Evolutionary conservation across 2,329 filamentous ascomycete species (phyloP).

Genomic region (Colletotrichum falcatum): DNA sequence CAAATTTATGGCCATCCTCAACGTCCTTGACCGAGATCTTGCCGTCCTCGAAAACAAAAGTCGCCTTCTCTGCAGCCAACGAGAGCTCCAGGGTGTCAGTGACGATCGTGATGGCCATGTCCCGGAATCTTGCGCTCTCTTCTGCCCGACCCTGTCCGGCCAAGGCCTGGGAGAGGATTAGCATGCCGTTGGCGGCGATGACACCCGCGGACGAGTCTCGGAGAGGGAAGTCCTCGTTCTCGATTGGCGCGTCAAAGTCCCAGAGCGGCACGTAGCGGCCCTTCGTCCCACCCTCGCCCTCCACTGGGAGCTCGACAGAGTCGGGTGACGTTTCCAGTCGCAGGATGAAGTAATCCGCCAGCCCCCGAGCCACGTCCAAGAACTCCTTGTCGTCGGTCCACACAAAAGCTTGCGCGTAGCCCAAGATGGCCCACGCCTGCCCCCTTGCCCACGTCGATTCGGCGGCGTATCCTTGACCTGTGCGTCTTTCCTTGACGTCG

Average conservation of each 20-base stretch:
- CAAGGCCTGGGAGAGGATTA: slow-evolving; percentile 53
- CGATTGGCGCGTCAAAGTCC: slow-evolving; percentile 63
- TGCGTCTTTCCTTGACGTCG: slow-evolving; percentile 56
- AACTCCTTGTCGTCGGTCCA: slow-evolving; percentile 61
- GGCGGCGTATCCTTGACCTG: slow-evolving; percentile 61
- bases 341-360: slow-evolving; percentile 63
- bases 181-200: slow-evolving; percentile 57
- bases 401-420: slow-evolving; percentile 61
- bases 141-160: slow-evolving; percentile 31
- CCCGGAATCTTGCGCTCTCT: slow-evolving; percentile 44
- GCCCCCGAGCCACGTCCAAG: slow-evolving; percentile 56
- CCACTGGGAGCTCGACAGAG: slow-evolving; percentile 47
- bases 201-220: slow-evolving; percentile 54
- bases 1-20: slow-evolving; percentile 44
- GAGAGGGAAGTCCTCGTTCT: slow-evolving; percentile 46
- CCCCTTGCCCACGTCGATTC: slow-evolving; percentile 64
- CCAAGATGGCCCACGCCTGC: slow-evolving; percentile 64
- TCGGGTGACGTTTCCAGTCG: slow-evolving; percentile 52
- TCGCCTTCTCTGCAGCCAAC: slow-evolving; percentile 42
- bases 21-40: slow-evolving; percentile 15
- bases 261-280: slow-evolving; percentile 50
- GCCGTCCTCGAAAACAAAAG: slow-evolving; percentile 11
- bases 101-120: slow-evolving; percentile 47
- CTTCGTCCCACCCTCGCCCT: slow-evolving; percentile 26
- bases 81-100: slow-evolving; percentile 49